Percentiles rank a stretch among this genome's conserved stretches.
These are phyloP conservation scores for Suillus subalutaceus DNA, from an alignment of 768 basidiomycete genomes.

Conservation along the genomic window DNA sequence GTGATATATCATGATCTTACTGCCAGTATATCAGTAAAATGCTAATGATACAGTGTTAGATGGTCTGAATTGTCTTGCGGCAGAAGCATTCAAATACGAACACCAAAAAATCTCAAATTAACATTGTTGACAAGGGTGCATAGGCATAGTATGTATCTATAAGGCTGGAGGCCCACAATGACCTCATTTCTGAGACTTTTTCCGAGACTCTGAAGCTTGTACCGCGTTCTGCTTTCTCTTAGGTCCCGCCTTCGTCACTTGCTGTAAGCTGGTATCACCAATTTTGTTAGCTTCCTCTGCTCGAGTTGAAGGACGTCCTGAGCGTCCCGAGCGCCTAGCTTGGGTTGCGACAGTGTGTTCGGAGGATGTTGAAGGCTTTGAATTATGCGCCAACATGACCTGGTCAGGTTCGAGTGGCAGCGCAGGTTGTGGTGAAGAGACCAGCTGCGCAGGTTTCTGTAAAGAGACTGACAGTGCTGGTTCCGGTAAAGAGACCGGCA, in stretches of 20 bases:
- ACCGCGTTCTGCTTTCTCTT: not conserved
- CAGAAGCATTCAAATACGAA: not conserved
- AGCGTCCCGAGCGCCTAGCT: not conserved
- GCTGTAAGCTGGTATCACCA: not conserved
- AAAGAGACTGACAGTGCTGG: too few species aligned
- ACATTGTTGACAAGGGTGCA: not conserved
- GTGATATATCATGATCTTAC: constrained; percentile 1
- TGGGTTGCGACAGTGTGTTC: not conserved
- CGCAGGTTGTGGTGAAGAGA: too few species aligned
- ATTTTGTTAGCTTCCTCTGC: not conserved
- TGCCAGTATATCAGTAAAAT: not conserved
- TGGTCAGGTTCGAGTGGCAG: not conserved
- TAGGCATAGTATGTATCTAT: not conserved
- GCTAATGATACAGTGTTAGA: constrained; percentile 1
- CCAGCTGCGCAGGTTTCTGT: too few species aligned
- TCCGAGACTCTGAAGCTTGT: not conserved
- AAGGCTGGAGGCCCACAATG: not conserved
- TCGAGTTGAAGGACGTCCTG: not conserved
- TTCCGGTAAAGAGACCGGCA: too few species aligned
- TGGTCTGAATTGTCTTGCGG: not conserved
- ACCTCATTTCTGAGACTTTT: not conserved
- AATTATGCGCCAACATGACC: not conserved
- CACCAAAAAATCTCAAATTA: constrained; percentile 3
- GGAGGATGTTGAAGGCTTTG: not conserved
- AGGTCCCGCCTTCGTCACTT: not conserved